Evolutionary conservation across 1,139 yeast species (phyloP), one percentile per base, ranked within the genome.

Genomic region (Zygoascus sp.): DNA sequence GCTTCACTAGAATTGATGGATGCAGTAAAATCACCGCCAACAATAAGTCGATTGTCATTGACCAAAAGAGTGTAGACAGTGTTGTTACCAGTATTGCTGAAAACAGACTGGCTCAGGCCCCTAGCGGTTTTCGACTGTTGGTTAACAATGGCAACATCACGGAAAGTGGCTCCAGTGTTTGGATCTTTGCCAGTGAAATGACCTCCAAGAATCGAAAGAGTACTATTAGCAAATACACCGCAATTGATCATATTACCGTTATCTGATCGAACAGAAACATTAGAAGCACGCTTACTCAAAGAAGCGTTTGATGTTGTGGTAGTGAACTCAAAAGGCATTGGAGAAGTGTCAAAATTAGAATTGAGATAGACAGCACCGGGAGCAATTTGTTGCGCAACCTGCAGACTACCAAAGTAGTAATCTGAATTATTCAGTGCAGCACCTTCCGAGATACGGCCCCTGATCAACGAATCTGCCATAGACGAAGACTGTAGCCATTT

Each of bases 161-260:
- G 46, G 8, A 49, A 52, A 13, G 42, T 32, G 8, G 48, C 42
- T n/a, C 53, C 55, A 20, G 59, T 53, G 3, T 63, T 59, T 5
- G 47, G 39, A 11, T 53, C 52, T 2, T 47, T 44, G 1, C 62
- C 64, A 6, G 47, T 36, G 44, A 83, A 78, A 1, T 64, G 61
- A 21, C 82, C 83, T 13, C 84, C 89, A 42, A 83, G 57, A 1
- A 78, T 74, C 44, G 81, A 69, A 3, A 75, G 53, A 0, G 79
- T 60, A 17, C 67, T 67, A 57, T 82, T 81, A 36, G 83, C 68
- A 51, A 69, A 70, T 2, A 63, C 55, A 6, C 72, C 73, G 3
- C 68, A 51, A 46, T 59, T 57, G 17, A 67, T 52, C 13, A 55
- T 47, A 27, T 57, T 57, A 25, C 53, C 54, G 19, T 52, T 51